phyloP scores from a whole-genome alignment of 208 protist genomes.

The Trypanosoma grayi region DNA sequence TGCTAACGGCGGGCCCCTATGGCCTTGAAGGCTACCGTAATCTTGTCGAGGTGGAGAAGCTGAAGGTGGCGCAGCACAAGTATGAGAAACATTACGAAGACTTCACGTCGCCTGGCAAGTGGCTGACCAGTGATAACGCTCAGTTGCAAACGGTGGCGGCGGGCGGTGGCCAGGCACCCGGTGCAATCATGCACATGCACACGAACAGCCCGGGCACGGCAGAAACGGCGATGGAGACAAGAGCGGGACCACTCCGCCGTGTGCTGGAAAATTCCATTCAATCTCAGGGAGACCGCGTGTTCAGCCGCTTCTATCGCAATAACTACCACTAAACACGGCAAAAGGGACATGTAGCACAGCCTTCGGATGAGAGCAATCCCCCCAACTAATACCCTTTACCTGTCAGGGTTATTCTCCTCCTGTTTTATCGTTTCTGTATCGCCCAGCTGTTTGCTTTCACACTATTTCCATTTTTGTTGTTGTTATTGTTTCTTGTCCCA shows the following conservation, averaged over 20 bases:
- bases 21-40: constrained; percentile 70
- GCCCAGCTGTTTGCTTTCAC: background rate
- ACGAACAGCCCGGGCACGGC: constrained; percentile 41
- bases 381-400: too few relatives aligned
- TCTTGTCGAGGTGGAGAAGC: constrained; percentile 83
- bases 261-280: constrained; percentile 66
- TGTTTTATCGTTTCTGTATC: background rate
- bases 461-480: background rate
- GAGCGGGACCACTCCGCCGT: constrained; percentile 53
- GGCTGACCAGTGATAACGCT: constrained; percentile 75
- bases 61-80: constrained; percentile 86
- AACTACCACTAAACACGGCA: constrained; percentile 49
- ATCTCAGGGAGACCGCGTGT: constrained; percentile 76
- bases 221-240: constrained; percentile 69
- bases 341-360: too few relatives aligned
- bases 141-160: constrained; percentile 76
- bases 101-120: constrained; percentile 76
- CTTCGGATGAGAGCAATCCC: too few relatives aligned
- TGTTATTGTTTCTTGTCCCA: background rate
- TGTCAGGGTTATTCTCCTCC: too few relatives aligned
- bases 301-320: constrained; percentile 83
- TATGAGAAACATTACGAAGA: constrained; percentile 89
- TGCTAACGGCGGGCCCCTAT: constrained; percentile 60
- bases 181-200: constrained; percentile 63
- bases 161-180: constrained; percentile 61